A percentile compares a stretch with the other conserved stretches of the same genome.
phyloP scores from a whole-genome alignment of 352 stramenopile species.

The Phytopythium aichiense region DNA sequence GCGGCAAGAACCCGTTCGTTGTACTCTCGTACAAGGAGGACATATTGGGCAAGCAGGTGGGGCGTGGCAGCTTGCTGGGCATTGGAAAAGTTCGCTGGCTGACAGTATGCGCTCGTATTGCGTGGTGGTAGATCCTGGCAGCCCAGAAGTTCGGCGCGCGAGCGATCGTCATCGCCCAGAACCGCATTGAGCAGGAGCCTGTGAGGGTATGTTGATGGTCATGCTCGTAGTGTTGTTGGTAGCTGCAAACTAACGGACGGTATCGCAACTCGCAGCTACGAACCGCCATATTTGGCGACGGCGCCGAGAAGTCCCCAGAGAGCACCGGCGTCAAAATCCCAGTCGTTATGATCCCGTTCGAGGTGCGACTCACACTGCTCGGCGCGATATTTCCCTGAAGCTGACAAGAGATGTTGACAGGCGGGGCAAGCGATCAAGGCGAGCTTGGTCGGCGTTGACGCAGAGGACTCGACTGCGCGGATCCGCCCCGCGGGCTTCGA shows the following conservation, averaged over 20 bases:
- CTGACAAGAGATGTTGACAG: conserved; percentile 10
- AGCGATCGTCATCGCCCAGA: conserved; percentile 60
- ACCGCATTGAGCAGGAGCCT: conserved; percentile 43
- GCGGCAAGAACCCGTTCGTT: conserved; percentile 26
- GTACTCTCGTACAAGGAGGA: conserved; percentile 64
- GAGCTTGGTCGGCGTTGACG: conserved; percentile 30
- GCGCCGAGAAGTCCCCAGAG: conserved; percentile 29
- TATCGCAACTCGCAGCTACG: conserved; percentile 23
- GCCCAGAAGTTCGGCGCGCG: conserved; percentile 64
- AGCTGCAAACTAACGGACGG: neutral
- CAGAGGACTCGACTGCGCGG: conserved; percentile 40
- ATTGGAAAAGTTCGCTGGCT: neutral
- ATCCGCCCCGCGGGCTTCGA: conserved; percentile 38
- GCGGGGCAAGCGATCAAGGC: conserved; percentile 40
- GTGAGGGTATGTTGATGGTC: conserved; percentile 22
- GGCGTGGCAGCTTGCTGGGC: neutral
- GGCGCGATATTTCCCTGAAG: neutral
- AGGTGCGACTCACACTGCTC: conserved; percentile 15
- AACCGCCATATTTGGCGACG: conserved; percentile 36
- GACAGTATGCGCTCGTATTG: no score
- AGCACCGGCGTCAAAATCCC: conserved; percentile 58
- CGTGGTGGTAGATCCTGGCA: conserved; percentile 34
- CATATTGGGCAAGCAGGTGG: conserved; percentile 64
- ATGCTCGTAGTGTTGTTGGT: neutral
- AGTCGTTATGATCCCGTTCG: conserved; percentile 51